Conservation (phyloP, 768 basidiomycete species). For the Phylloporus arenicola region DNA sequence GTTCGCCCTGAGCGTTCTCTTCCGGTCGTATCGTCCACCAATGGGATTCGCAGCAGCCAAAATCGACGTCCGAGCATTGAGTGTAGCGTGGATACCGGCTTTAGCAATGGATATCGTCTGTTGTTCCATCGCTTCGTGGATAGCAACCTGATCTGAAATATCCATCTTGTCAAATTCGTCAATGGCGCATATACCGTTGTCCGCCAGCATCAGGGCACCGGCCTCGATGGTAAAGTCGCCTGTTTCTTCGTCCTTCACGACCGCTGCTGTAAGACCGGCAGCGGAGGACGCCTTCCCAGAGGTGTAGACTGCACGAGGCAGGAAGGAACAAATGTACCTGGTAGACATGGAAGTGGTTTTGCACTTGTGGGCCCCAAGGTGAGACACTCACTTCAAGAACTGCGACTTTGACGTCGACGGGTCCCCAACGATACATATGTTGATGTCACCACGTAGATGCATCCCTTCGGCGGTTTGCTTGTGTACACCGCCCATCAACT, state of each 20-base stretch:
- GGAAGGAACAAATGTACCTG: constrained; percentile 96
- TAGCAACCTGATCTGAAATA: constrained; percentile 95
- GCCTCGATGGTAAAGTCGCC: constrained; percentile 99
- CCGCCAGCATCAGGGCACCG: constrained; percentile 97
- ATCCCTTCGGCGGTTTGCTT: constrained; percentile 96
- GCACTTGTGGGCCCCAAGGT: not conserved
- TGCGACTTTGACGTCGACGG: constrained; percentile 98
- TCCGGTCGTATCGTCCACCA: constrained; percentile 95
- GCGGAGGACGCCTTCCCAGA: constrained; percentile 99
- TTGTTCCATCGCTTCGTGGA: constrained; percentile 99
- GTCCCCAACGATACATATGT: constrained; percentile 97
- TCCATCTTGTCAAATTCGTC: constrained; percentile 99
- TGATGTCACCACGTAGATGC: constrained; percentile 97
- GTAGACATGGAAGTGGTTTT: not conserved
- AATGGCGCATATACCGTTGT: constrained; percentile 99
- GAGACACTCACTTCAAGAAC: constrained; percentile 79
- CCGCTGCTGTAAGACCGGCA: constrained; percentile 96
- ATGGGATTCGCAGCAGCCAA: constrained; percentile 97
- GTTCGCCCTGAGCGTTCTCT: constrained; percentile 86
- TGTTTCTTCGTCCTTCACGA: constrained; percentile 97
- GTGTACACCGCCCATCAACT: constrained; percentile 98
- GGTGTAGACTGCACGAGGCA: constrained; percentile 96
- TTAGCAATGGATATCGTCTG: constrained; percentile 99
- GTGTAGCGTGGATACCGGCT: constrained; percentile 96
- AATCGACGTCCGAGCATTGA: constrained; percentile 96